These are phyloP conservation scores for Macrophomina tecta DNA, from an alignment of 2,329 filamentous ascomycete species.

Conservation along the genomic window DNA sequence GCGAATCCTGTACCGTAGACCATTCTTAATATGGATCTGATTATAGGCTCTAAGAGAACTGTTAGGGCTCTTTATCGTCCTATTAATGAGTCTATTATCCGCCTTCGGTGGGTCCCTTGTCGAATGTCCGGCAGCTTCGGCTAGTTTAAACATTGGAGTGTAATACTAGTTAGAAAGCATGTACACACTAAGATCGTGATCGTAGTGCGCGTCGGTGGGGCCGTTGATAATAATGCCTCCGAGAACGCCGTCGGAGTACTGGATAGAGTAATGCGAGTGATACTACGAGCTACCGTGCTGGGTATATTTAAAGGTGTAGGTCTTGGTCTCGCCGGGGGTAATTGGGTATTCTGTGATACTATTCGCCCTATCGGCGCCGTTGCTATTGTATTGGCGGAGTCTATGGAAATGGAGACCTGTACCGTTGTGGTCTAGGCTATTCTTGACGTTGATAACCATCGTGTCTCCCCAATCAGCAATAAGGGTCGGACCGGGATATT, in stretches of 20 bases:
- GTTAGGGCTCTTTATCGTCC: too few relatives aligned
- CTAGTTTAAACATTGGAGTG: too few relatives aligned
- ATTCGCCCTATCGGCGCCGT: conserved; percentile 49
- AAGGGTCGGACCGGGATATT: too few relatives aligned
- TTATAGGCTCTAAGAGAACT: too few relatives aligned
- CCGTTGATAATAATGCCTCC: conserved; percentile 40
- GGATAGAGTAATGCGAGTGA: conserved; percentile 36
- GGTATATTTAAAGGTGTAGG: neutral
- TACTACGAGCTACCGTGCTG: conserved; percentile 10
- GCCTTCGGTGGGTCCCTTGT: too few relatives aligned
- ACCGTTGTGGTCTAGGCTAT: conserved; percentile 49
- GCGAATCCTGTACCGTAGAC: too few relatives aligned
- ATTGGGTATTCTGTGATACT: neutral
- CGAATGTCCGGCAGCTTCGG: too few relatives aligned
- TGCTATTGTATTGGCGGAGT: conserved; percentile 50
- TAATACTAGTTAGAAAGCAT: conserved; percentile 52
- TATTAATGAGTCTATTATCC: too few relatives aligned
- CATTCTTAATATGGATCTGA: too few relatives aligned
- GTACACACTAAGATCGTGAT: conserved; percentile 37
- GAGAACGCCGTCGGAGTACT: conserved; percentile 37
- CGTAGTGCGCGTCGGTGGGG: conserved; percentile 33
- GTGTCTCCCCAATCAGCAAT: conserved; percentile 46
- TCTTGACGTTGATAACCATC: conserved; percentile 47
- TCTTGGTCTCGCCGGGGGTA: neutral
- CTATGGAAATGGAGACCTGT: conserved; percentile 62